phyloP scores from a whole-genome alignment of 2,329 filamentous ascomycete species.

The Phyllosticta ampelicida region DNA sequence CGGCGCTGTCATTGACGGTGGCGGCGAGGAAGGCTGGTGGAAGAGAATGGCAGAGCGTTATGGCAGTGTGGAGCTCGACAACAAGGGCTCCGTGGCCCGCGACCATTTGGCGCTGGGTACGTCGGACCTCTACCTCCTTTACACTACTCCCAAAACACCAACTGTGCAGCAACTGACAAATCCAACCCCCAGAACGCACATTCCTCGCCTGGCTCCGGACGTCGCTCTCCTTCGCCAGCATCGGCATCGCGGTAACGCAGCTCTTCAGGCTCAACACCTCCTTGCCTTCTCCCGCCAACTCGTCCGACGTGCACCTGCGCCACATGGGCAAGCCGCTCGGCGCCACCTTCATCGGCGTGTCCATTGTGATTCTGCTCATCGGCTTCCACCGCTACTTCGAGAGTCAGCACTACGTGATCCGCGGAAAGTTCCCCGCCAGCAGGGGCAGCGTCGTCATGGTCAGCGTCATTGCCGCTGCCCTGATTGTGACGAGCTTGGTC shows the following conservation, averaged over 20 bases:
- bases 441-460: constrained; percentile 64
- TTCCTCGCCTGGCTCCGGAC: constrained; percentile 81
- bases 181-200: constrained; percentile 55
- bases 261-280: constrained; percentile 72
- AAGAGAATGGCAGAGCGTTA: constrained; percentile 46
- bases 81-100: constrained; percentile 72
- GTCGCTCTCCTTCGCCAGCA: constrained; percentile 68
- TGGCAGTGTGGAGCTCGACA: constrained; percentile 65
- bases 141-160: no score
- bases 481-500: constrained; percentile 50
- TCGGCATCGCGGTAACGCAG: constrained; percentile 75
- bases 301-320: constrained; percentile 32
- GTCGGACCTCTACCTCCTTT: constrained; percentile 14
- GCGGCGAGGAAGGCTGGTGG: constrained; percentile 38
- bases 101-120: constrained; percentile 72
- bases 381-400: constrained; percentile 73
- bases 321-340: constrained; percentile 64
- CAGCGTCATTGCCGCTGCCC: constrained; percentile 48
- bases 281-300: constrained; percentile 24
- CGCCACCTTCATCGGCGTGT: constrained; percentile 64
- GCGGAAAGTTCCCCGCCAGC: constrained; percentile 69
- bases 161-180: constrained; percentile 2
- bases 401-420: constrained; percentile 67
- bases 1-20: constrained; percentile 14
- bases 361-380: constrained; percentile 62